phyloP scores from a whole-genome alignment of 2,329 filamentous ascomycete species.

The Exserohilum rostratum region DNA sequence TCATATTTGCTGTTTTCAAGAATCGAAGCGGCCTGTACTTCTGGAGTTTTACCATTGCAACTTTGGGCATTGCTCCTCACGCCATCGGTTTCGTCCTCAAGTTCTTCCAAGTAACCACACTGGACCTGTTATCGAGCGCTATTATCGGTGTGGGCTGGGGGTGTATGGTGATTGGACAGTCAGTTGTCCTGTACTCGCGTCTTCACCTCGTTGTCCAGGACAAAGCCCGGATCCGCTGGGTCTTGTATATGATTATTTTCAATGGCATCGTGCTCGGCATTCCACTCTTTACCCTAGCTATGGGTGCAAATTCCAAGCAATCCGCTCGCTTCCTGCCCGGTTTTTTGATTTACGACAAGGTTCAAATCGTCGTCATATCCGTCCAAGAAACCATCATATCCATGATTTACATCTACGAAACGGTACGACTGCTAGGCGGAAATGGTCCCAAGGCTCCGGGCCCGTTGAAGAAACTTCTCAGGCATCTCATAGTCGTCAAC shows the following conservation, averaged over 20 bases:
- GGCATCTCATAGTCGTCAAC: constrained; percentile 44
- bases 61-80: constrained; percentile 52
- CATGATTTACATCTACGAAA: constrained; percentile 23
- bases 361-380: constrained; percentile 46
- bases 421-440: constrained; percentile 10
- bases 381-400: constrained; percentile 40
- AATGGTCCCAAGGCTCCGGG: constrained; percentile 5
- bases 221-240: constrained; percentile 48
- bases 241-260: constrained; percentile 62
- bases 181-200: constrained; percentile 65
- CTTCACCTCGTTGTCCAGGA: constrained; percentile 60
- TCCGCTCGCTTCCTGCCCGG: constrained; percentile 32
- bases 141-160: constrained; percentile 52
- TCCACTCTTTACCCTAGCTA: constrained; percentile 56
- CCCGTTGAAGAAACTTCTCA: constrained; percentile 15
- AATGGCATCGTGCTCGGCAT: constrained; percentile 51
- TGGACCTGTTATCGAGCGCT: constrained; percentile 15
- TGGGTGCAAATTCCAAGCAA: constrained; percentile 53
- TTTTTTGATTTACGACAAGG: constrained; percentile 45
- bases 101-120: constrained; percentile 38
- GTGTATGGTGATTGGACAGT: constrained; percentile 65
- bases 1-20: constrained; percentile 52
- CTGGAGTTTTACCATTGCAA: constrained; percentile 52
- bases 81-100: constrained; percentile 53
- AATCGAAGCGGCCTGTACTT: constrained; percentile 55